Percentiles rank a stretch among this genome's conserved stretches.
Conservation (phyloP, 2,329 filamentous ascomycete species). For the Cephalotrichum gorgonifer region DNA sequence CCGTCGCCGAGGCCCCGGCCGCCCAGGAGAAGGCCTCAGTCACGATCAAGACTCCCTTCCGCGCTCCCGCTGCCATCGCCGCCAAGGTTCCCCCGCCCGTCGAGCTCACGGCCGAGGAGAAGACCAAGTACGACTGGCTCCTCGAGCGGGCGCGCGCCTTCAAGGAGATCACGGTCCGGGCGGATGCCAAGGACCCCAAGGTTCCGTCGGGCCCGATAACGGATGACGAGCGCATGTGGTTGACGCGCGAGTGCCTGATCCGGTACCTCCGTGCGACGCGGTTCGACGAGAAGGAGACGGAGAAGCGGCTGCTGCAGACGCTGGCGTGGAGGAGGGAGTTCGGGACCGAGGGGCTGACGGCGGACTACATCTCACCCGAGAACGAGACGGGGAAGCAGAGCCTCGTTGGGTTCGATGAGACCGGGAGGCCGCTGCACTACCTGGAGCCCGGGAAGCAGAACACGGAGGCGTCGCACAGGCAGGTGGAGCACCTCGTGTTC, state of each 20-base stretch:
- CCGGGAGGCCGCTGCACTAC: conserved; percentile 81
- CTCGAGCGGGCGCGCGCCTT: conserved; percentile 61
- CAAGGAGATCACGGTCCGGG: conserved; percentile 47
- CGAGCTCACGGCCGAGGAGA: conserved; percentile 63
- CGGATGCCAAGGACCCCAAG: conserved; percentile 44
- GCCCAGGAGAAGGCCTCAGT: not conserved
- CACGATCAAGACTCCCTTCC: not conserved
- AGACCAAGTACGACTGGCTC: conserved; percentile 70
- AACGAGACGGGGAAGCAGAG: conserved; percentile 97
- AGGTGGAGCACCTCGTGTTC: conserved; percentile 89
- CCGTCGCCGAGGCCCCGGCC: conserved; percentile 5
- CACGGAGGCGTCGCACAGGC: conserved; percentile 73
- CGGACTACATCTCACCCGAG: conserved; percentile 84
- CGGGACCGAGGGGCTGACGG: conserved; percentile 65
- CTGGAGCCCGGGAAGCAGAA: conserved; percentile 86
- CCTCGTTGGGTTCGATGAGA: conserved; percentile 75
- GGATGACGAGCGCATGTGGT: conserved; percentile 76
- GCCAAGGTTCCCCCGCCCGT: conserved; percentile 25
- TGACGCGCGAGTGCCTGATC: conserved; percentile 84
- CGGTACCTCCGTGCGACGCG: conserved; percentile 91
- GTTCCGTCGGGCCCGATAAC: conserved; percentile 48
- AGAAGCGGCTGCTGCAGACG: conserved; percentile 70
- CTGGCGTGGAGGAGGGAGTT: conserved; percentile 87
- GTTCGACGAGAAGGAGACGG: conserved; percentile 68
- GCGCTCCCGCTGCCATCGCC: not conserved